A percentile compares a stretch with the other conserved stretches of the same genome.
These are phyloP conservation scores for Fusarium protoensiforme DNA, from an alignment of 2,329 filamentous ascomycete genomes.

Conservation along the genomic window DNA sequence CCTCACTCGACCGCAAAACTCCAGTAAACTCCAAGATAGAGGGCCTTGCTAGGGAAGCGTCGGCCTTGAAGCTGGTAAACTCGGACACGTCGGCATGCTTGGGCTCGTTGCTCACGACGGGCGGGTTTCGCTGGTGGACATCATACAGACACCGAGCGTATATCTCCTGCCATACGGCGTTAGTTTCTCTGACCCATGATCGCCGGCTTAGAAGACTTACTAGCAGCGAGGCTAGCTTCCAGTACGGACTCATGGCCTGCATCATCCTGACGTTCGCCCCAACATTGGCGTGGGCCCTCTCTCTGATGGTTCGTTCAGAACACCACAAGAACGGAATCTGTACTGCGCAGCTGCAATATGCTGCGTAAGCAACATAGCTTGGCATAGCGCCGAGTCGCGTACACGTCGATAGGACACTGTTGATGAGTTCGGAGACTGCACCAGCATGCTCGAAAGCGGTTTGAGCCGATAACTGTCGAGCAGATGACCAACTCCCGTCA, in stretches of 20 bases:
- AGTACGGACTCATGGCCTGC: slow-evolving; percentile 7
- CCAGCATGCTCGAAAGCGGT: slow-evolving; percentile 34
- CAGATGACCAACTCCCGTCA: slow-evolving; percentile 13
- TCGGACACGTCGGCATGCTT: background rate
- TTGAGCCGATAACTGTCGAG: slow-evolving; percentile 36
- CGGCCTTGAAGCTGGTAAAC: slow-evolving; percentile 1
- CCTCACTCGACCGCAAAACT: background rate
- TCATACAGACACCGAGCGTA: slow-evolving; percentile 10
- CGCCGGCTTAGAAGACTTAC: background rate
- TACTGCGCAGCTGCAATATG: slow-evolving; percentile 36
- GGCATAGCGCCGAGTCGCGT: slow-evolving; percentile 4
- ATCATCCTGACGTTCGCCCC: slow-evolving; percentile 30
- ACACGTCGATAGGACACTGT: background rate
- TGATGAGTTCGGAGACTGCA: slow-evolving; percentile 18
- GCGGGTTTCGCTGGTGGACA: background rate
- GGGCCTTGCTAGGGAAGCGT: background rate
- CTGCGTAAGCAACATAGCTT: slow-evolving; percentile 34
- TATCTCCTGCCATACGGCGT: background rate
- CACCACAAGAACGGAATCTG: slow-evolving; percentile 40
- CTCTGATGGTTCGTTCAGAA: slow-evolving; percentile 16
- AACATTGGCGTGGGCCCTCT: slow-evolving; percentile 20
- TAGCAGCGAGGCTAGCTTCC: slow-evolving; percentile 7
- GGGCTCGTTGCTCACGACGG: slow-evolving; percentile 3
- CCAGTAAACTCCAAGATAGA: slow-evolving; percentile 20
- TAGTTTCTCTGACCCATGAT: background rate